Evolutionary conservation across 805 yeast species (phyloP), one percentile per base, ranked within the genome.

Genomic region (Candida jianshihensis): DNA sequence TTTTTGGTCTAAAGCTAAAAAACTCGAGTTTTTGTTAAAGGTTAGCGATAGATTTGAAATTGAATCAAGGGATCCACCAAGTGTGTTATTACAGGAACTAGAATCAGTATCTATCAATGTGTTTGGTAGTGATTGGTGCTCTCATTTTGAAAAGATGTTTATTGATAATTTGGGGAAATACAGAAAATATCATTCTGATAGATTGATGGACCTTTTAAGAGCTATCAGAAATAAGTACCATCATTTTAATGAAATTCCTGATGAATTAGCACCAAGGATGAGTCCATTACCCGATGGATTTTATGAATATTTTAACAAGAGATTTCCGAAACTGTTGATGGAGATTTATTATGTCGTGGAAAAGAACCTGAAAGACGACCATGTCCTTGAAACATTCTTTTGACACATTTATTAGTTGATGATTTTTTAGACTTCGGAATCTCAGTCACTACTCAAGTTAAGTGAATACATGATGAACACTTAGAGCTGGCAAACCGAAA

Each of bases 201-300:
- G 78, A 48, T 60, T 92, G 31, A 76, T 88, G 78, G 98, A 92
- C 56, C 61, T 92, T 35, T 60, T 92, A 40, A 67, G 99, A 40
- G 96, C 96, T 0, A 59, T 92, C 47, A 70, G 99, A 49, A 92
- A 92, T 63, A 92, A 92, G 58, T 81, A 86, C 52, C 97, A 92
- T 57, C 99, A 92, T 57, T 90, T 73, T 57, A 87, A 87, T 60
- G 98, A 92, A 56, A 62, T 89, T 53, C 96, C 96, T 1, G 68
- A 61, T 9, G 72, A 65, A 12, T 66, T 92, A 39, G 77, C 75
- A 35, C 55, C 53, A 13, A 68, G 73, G 34, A 81, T 92, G 75
- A 81, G 86, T 15, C 81, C 90, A 0, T 60, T 87, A 19, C 96
- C 97, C 0, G 75, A 76, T 34, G 96, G 95, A 0, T 92, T 85